Evolutionary conservation across 2,329 filamentous ascomycete species (phyloP).

Genomic region (Neobulgaria alba): DNA sequence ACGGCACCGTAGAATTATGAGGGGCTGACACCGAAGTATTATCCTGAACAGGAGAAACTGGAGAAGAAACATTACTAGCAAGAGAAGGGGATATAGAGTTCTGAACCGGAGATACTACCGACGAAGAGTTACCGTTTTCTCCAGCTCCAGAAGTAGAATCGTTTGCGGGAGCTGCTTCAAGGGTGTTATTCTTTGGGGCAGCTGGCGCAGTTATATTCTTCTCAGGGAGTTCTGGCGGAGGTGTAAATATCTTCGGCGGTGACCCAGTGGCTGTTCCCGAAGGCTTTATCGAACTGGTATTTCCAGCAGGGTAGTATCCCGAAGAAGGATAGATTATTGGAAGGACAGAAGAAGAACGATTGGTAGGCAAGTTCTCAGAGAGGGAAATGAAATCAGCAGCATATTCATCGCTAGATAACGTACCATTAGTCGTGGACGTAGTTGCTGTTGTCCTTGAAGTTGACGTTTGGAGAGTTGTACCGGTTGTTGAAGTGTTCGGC

Average conservation of each 20-base stretch:
- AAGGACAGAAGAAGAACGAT: not conserved
- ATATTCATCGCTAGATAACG: not conserved
- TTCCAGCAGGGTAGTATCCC: not conserved
- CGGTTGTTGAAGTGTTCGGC: not conserved
- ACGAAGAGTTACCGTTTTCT: not conserved
- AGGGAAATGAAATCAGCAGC: not conserved
- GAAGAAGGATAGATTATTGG: not conserved
- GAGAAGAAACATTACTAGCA: conserved; percentile 1
- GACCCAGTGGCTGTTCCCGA: not conserved
- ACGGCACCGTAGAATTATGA: not conserved
- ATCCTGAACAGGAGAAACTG: not conserved
- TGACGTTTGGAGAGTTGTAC: not conserved
- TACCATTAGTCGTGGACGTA: not conserved
- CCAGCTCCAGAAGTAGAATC: not conserved
- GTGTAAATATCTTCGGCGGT: not conserved
- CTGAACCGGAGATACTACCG: not conserved
- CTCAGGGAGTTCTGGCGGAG: not conserved
- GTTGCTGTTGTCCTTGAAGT: not conserved
- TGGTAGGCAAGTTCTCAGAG: not conserved
- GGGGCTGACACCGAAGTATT: not conserved
- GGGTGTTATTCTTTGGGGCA: not conserved
- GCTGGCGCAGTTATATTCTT: not conserved
- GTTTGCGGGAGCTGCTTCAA: not conserved
- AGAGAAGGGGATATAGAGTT: not conserved
- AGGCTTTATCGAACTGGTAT: not conserved